Percentiles rank a stretch among this genome's conserved stretches.
phyloP scores from a whole-genome alignment of 164 flowering plant genomes.

The Kalanchoe fedtschenkoi region DNA sequence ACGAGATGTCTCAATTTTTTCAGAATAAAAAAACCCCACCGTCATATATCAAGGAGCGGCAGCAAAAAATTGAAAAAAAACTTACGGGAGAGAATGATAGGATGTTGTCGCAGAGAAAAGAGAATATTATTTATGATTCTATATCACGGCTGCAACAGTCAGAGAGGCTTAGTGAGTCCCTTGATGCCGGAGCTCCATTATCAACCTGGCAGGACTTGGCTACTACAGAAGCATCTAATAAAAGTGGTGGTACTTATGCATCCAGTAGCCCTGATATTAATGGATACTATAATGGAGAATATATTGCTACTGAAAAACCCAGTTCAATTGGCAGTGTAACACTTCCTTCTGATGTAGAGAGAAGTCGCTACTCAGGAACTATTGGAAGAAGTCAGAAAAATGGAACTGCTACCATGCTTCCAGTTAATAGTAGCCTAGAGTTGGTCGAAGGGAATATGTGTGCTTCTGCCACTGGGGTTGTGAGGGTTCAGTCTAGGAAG shows the following conservation, averaged over 20 bases:
- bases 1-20: constrained; percentile 61
- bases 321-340: constrained; percentile 12
- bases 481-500: constrained; percentile 87
- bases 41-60: constrained; percentile 28
- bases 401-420: constrained; percentile 17
- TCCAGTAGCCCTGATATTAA: constrained; percentile 20
- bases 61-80: constrained; percentile 23
- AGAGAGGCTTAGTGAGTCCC: constrained; percentile 27
- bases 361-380: constrained; percentile 11
- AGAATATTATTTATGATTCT: constrained; percentile 9
- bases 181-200: constrained; percentile 9
- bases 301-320: constrained; percentile 7
- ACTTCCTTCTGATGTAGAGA: constrained; percentile 11
- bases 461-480: constrained; percentile 97
- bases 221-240: constrained; percentile 15
- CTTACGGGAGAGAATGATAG: constrained; percentile 21
- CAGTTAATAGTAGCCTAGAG: constrained; percentile 34
- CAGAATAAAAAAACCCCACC: constrained; percentile 38
- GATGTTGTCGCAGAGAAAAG: constrained; percentile 12
- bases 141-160: constrained; percentile 12
- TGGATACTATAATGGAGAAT: constrained; percentile 14
- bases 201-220: constrained; percentile 11
- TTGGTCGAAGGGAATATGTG: constrained; percentile 78
- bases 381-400: constrained; percentile 15
- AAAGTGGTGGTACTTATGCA: constrained; percentile 10